Percentiles rank a stretch among this genome's conserved stretches.
Conservation (phyloP, 2,329 filamentous ascomycete species). For the Graphilbum sp. region DNA sequence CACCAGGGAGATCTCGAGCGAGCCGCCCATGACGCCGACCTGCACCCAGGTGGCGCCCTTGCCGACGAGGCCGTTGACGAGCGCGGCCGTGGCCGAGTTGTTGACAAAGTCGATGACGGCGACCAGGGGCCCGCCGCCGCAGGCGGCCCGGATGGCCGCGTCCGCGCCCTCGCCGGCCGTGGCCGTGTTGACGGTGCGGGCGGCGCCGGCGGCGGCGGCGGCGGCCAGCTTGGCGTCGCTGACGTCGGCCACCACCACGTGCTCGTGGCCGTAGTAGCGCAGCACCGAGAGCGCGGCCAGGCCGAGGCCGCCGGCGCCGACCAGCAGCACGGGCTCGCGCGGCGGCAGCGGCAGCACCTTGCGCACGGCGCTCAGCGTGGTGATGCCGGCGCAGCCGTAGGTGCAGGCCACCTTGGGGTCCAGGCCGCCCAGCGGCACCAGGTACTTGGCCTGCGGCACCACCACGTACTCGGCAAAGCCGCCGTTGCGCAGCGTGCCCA, state of each 20-base stretch:
- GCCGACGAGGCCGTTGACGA: conserved; percentile 3
- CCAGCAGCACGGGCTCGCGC: conserved; percentile 2
- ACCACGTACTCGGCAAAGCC: conserved; percentile 6
- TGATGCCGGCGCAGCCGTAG: conserved; percentile 6
- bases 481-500: conserved; percentile 4
- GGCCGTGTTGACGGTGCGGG: conserved; percentile 8
- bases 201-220: conserved; percentile 7
- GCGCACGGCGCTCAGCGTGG: conserved; percentile 3
- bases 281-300: conserved; percentile 4
- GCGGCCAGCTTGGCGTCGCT: conserved; percentile 3
- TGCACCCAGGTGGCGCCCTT: conserved; percentile 6
- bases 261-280: conserved; percentile 1
- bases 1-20: conserved; percentile 3
- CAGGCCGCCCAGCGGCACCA: conserved; percentile 2
- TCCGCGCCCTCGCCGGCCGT: conserved; percentile 6
- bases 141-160: conserved; percentile 8
- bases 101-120: conserved; percentile 7
- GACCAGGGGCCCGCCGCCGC: conserved; percentile 5
- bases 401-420: conserved; percentile 5
- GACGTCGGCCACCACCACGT: conserved; percentile 3
- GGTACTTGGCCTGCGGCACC: conserved; percentile 5
- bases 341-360: conserved; percentile 5
- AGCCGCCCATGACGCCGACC: conserved; percentile 6
- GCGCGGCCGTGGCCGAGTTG: conserved; percentile 2
- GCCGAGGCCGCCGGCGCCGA: conserved; percentile 4